phyloP scores from a whole-genome alignment of 2,329 filamentous ascomycete species.

The Pestalotiopsis sp. region DNA sequence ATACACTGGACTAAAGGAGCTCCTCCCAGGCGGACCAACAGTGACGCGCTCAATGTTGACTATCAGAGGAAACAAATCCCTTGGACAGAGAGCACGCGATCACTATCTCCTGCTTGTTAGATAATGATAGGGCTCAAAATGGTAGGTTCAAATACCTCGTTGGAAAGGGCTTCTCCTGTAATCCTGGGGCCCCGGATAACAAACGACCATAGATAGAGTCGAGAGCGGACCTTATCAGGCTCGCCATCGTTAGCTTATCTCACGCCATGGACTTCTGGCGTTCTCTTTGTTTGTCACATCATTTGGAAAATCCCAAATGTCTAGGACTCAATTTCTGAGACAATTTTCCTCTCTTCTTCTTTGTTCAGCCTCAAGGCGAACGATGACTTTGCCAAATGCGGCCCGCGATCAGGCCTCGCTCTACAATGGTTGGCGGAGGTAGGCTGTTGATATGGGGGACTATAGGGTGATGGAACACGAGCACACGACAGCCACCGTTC shows the following conservation, averaged over 20 bases:
- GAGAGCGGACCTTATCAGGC: conserved; percentile 21
- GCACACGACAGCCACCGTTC: background rate
- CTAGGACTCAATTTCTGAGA: background rate
- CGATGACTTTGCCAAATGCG: background rate
- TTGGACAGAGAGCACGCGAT: background rate
- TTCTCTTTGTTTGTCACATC: background rate
- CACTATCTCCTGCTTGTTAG: background rate
- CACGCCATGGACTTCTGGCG: conserved; percentile 12
- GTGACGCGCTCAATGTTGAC: background rate
- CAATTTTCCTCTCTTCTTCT: background rate
- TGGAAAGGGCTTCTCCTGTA: background rate
- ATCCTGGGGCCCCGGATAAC: background rate
- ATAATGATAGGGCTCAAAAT: conserved; percentile 15
- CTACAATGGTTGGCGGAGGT: background rate
- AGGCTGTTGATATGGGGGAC: background rate
- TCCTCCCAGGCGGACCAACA: background rate
- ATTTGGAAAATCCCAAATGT: background rate
- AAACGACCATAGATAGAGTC: background rate
- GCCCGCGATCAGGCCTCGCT: background rate
- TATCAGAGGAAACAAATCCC: background rate
- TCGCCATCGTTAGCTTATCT: conserved; percentile 27
- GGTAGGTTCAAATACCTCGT: conserved; percentile 18
- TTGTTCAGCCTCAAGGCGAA: background rate
- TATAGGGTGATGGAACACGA: background rate
- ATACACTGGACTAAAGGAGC: background rate